Base-by-base conservation (phyloP, 345 rosid species). In the Salix viminalis region DNA sequence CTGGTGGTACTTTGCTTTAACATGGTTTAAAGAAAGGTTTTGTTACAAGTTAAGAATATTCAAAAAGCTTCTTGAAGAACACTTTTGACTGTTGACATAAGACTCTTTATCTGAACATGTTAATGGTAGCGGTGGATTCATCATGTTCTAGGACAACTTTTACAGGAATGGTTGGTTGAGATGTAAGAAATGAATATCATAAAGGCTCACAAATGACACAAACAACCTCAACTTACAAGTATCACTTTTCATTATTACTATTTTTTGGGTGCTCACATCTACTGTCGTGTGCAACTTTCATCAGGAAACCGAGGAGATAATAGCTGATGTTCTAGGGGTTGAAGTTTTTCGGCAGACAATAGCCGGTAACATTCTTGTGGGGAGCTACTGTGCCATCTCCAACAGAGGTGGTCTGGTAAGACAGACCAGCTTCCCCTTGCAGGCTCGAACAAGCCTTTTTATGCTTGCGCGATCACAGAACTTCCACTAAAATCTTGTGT, bases 321-420 rank as follows among this genome's bases (percentile, higher is more conserved):
- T 92, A 65, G 93, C 98, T 0, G 99, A 96, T 88, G 99, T 96
- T 77, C 98, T 96, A 68, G 97, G 97, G 10, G 99, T 96, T 56
- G 99, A 96, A 87, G 98, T 94, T 62, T 96, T 94, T 72, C 84
- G 98, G 82, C 98, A 93, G 89, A 92, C 97, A 12, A 88, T 96
- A 76, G 97, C 97, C 8, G 98, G 97, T 75, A 94, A 92, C 79
- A 92, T 92, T 85, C 97, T 93, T 24, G 97, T 94, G 18, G 97
- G 99, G 58, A 96, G 97, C 88, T 92, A 88, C 85, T 91, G 98
- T 80, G 71, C 92, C 79, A 83, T 96, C 75, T 91, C 98, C 61
- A 96, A 96, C 83, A 81, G 85, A 84, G 99, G 99, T 50, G 97
- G 98, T 81, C 79, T 94, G 94, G 97, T 96, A 85, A 87, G 84